Evolutionary conservation across 106 monocot species (phyloP), one percentile per base, ranked within the genome.

Genomic region (Dendrobium officinale): DNA sequence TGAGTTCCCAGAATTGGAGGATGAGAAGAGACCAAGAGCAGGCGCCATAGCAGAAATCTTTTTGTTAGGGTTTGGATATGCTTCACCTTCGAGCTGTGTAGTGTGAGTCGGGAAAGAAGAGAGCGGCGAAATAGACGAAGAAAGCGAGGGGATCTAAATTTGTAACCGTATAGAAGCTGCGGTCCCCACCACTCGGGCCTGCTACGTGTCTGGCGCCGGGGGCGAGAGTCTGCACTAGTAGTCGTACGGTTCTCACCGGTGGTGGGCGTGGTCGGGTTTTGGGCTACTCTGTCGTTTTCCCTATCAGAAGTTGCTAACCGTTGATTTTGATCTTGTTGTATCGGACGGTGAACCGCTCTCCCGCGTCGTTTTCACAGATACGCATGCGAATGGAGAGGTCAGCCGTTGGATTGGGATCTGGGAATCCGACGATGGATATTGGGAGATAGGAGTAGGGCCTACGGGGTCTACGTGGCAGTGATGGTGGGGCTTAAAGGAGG

Each of bases 1-100:
- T 67, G 66, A 7, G 47, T n/a, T 40, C 0, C 22, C 42, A n/a
- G 83, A 24, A 19, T 31, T 68, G 19, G 80, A 24, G 17, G 85
- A 82, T 42, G 82, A 66, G 66, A 88, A 47, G 48, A 72, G 85
- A 5, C 78, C 67, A 9, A 75, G 17, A 2, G 74, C 67, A 33
- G 84, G 67, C 88, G 82, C 77, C 77, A 55, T 19, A 16, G 75
- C 0, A 43, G 58, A 77, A 40, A 42, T 15, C 48, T 54, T 73
- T 73, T 33, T 31, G 15, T 70, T 70, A 70, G 31, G 70, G 26
- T 31, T 70, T 33, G 27, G 70, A 19, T 49, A 16, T 51, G 51
- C 8, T 78, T 70, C 6, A 55, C 51, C 18, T 78, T 70, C 9
- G 37, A 33, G 40, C n/a, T 9, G 74, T 72, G 4, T 15, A 37